A percentile compares a stretch with the other conserved stretches of the same genome.
Conservation (phyloP, 306 rosid species). For the Acacia crassicarpa region DNA sequence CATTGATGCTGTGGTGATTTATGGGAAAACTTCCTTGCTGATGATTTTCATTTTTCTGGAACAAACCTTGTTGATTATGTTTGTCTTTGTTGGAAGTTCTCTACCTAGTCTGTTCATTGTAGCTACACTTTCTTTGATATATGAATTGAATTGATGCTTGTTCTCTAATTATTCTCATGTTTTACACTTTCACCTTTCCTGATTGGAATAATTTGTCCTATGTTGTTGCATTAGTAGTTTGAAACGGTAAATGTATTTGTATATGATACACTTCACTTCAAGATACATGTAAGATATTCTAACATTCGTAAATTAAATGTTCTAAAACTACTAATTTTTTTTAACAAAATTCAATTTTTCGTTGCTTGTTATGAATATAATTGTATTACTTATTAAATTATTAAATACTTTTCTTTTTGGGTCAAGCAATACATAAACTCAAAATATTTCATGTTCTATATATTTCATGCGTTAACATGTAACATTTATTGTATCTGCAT, state of each 20-base stretch:
- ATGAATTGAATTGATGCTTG: slow-evolving; percentile 8
- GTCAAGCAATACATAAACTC: neutral
- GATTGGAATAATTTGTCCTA: neutral
- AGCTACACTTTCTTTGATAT: neutral
- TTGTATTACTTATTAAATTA: neutral
- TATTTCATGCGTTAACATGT: neutral
- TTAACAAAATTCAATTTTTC: neutral
- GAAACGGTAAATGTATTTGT: neutral
- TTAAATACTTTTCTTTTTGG: neutral
- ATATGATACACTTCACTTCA: neutral
- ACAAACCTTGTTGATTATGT: neutral
- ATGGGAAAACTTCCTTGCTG: neutral
- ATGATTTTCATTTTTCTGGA: slow-evolving; percentile 9
- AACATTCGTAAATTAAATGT: neutral
- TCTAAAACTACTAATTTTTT: neutral
- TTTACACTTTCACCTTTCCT: neutral
- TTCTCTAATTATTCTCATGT: neutral
- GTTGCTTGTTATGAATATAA: neutral
- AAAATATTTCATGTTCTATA: neutral
- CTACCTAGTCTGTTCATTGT: neutral
- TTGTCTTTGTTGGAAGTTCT: neutral
- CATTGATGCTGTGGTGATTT: neutral
- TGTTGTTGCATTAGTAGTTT: neutral
- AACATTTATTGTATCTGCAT: neutral
- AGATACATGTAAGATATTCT: neutral